Conservation (phyloP, 352 stramenopile genomes). For the Pythium vanterpoolii region DNA sequence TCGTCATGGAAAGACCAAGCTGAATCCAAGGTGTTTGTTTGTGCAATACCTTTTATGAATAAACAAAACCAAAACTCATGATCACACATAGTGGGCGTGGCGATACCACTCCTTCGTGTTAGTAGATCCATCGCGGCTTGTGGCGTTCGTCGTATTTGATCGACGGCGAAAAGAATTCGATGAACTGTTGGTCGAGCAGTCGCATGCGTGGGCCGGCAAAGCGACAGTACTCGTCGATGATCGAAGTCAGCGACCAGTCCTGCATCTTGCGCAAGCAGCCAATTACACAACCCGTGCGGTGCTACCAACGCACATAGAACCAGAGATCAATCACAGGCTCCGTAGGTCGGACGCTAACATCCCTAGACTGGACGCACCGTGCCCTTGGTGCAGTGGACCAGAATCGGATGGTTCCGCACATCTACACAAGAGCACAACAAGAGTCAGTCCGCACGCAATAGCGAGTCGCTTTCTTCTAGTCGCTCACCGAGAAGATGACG, state of each 20-base stretch:
- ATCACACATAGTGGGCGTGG: conserved; percentile 1
- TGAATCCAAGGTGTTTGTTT: conserved; percentile 6
- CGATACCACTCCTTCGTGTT: not conserved
- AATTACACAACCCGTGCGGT: conserved; percentile 82
- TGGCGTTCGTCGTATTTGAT: conserved; percentile 81
- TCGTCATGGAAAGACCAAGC: not conserved
- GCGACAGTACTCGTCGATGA: conserved; percentile 87
- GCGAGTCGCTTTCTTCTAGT: not conserved
- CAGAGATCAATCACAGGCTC: not conserved
- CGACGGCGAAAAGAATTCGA: conserved; percentile 83
- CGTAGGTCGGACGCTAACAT: not conserved
- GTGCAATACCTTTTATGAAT: conserved; percentile 19
- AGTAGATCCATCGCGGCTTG: conserved; percentile 72
- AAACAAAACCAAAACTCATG: conserved; percentile 14
- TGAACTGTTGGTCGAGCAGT: conserved; percentile 86
- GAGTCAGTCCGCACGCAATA: not conserved
- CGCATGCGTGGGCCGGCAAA: conserved; percentile 83
- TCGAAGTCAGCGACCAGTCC: conserved; percentile 84
- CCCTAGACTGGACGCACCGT: conserved; percentile 37
- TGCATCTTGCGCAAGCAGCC: conserved; percentile 87
- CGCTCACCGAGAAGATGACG: conserved; percentile 65
- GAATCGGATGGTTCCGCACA: conserved; percentile 83
- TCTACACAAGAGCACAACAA: conserved; percentile 47
- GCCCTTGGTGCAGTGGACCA: conserved; percentile 88
- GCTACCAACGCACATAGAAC: conserved; percentile 42